Base-by-base conservation (phyloP, 176 grass and related monocot species). In the Oryza nivara region DNA sequence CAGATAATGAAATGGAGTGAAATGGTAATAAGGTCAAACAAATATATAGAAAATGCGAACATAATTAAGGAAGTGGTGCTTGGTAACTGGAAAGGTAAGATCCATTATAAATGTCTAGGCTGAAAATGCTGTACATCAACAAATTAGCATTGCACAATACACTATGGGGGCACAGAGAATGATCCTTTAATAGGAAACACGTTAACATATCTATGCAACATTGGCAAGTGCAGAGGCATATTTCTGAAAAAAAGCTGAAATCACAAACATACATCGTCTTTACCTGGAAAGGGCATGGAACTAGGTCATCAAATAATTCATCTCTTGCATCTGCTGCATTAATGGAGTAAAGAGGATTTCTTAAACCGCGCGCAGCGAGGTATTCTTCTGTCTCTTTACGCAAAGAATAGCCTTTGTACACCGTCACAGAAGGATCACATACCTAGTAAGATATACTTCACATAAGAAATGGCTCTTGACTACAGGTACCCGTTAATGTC, bases 201-300 rank as follows among this genome's bases (percentile, higher is more conserved):
- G 45, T 52, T 66, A 25, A 76, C 9, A 65, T 32, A 36, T 35
- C 6, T 48, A 10, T 35, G 3, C 30, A 82, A 58, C 67, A 77
- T 41, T 78, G 23, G 52, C 23, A 72, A 36, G 67, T 47, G 48
- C 9, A 3, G 16, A 70, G 73, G 52, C 28, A 7, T 73, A 22
- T 16, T 40, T 70, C 8, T 61, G 6, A 72, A 72, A 72, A 72
- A 69, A 30, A 32, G 44, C 25, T 72, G 54, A 78, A 75, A 68
- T 28, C 6, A 41, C 7, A 16, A 75, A 12, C 45, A 48, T 35
- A 36, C 9, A 35, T 0, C 63, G 48, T 40, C 72, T 35, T 89
- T 91, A 94, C 90, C 95, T 88, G 81, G 70, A 97, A 92, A 86
- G 88, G 92, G 74, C 95, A 97, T 68, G 92, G 88, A 52, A 76